Base-by-base conservation (phyloP, 2,329 filamentous ascomycete genomes). In the Trichophyton mentagrophytes region DNA sequence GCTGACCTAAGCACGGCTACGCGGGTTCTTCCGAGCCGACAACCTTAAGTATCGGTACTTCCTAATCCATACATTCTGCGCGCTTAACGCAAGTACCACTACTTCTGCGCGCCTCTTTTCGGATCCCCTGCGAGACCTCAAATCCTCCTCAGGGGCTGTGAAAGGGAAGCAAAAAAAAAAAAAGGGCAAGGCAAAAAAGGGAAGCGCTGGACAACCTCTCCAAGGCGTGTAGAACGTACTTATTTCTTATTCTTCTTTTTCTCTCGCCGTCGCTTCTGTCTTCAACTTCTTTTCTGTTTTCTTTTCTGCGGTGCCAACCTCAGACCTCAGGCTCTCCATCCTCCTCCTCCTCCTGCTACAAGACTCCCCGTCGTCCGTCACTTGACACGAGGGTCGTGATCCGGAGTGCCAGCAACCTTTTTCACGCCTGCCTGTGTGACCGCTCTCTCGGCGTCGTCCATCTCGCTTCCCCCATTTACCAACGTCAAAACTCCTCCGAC, bases 331-430 rank as follows among this genome's bases (percentile, higher is more conserved):
- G 6, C 56, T 56, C 61, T 57, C 22, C 60, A 51, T 61, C 51
- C 62, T 65, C 64, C 17, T 17, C 17, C 62, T 44, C 2, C 40
- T 38, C 1, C 33, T 22, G 22, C 22, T 22, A 22, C 22, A 22
- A 38, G 33, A 15, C 42, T 46, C 42, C 15, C 42, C 17, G 42
- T 46, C 59, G 53, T 56, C 58, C 59, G 56, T 62, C 57, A 61
- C 58, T 61, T 57, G 62, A 61, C 57, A 40, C 63, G 51, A 38
- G 44, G 36, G 30, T 61, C 27, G 46, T 53, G 15, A 56, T 8
- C 42, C 13, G 5, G 25, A 17, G 15, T 7, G 30, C 27, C 30
- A 36, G 40, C 30, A 8, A 51, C 46, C 15, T 60, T 40, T 42
- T 44, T 20, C 42, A 13, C 33, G 17, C 44, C 27, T n/a, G 6